Evolutionary conservation across 805 yeast genomes (phyloP).

Genomic region (Suhomyces pyralidae): DNA sequence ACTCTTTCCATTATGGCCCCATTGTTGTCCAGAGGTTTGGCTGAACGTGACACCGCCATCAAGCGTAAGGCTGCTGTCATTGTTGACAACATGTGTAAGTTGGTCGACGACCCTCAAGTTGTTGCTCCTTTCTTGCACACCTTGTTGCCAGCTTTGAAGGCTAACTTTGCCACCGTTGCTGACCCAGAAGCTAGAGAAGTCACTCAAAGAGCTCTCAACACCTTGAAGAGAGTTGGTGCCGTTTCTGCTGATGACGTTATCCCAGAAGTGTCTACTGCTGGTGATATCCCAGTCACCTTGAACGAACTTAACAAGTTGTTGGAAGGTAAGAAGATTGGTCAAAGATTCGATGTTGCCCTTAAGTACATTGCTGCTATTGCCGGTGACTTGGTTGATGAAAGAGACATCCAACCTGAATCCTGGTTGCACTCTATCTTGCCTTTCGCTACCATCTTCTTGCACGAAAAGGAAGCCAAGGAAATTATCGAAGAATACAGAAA

Average conservation of each 20-base stretch:
- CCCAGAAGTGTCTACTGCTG: conserved; percentile 98
- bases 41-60: conserved; percentile 99
- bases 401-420: conserved; percentile 82
- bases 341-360: conserved; percentile 76
- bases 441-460: conserved; percentile 93
- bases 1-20: conserved; percentile 99
- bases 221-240: conserved; percentile 98
- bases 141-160: conserved; percentile 93
- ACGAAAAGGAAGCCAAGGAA: conserved; percentile 87
- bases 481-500: conserved; percentile 92
- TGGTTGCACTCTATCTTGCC: conserved; percentile 90
- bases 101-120: conserved; percentile 99
- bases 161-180: conserved; percentile 94
- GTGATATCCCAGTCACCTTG: conserved; percentile 88
- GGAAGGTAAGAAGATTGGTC: conserved; percentile 61
- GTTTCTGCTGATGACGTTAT: conserved; percentile 83
- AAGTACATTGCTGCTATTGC: conserved; percentile 92
- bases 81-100: conserved; percentile 99
- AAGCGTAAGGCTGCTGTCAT: conserved; percentile 99
- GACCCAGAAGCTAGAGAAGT: conserved; percentile 99
- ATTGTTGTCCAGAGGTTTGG: conserved; percentile 97
- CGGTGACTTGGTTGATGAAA: conserved; percentile 98
- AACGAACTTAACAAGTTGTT: conserved; percentile 74
- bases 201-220: conserved; percentile 93
- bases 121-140: conserved; percentile 98